Percentiles rank a stretch among this genome's conserved stretches.
phyloP scores from a whole-genome alignment of 805 yeast species.

The Yarrowia sp. region DNA sequence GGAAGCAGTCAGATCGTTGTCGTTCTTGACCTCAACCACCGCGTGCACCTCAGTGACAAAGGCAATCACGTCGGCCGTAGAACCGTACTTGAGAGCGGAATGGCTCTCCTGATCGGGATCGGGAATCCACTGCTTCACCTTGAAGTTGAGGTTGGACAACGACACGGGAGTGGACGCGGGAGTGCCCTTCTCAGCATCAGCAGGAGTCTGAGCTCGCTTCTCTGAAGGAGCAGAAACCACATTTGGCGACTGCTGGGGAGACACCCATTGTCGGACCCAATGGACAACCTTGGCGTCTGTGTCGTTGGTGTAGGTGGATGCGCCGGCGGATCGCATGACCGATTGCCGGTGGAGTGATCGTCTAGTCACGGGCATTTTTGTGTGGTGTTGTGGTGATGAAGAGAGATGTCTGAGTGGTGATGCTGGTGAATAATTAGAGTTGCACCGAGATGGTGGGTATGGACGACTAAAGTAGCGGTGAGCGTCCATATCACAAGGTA shows the following conservation, averaged over 20 bases:
- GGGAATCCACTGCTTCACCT: conserved; percentile 41
- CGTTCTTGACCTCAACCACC: conserved; percentile 31
- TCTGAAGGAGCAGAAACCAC: conserved; percentile 18
- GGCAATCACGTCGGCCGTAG: conserved; percentile 47
- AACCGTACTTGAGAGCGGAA: conserved; percentile 36
- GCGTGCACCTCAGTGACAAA: conserved; percentile 38
- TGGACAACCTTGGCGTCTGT: conserved; percentile 15
- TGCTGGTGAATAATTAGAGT: conserved; percentile 8
- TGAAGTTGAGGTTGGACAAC: conserved; percentile 32
- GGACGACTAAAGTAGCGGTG: neutral
- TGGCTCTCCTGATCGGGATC: conserved; percentile 26
- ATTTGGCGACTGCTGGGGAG: conserved; percentile 19
- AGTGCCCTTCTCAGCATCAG: conserved; percentile 28
- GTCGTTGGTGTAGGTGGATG: conserved; percentile 1
- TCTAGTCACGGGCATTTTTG: conserved; percentile 26
- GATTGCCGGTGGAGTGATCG: conserved; percentile 24
- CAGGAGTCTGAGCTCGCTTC: conserved; percentile 24
- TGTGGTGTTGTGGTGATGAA: neutral
- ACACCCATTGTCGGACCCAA: conserved; percentile 27
- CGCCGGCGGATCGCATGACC: conserved; percentile 19
- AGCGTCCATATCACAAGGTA: neutral
- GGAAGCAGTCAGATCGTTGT: conserved; percentile 44
- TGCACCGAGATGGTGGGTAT: neutral
- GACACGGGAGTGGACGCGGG: conserved; percentile 28
- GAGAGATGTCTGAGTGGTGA: neutral